Evolutionary conservation across 441 rosid species (phyloP).

Genomic region (Isatis lusitanica): DNA sequence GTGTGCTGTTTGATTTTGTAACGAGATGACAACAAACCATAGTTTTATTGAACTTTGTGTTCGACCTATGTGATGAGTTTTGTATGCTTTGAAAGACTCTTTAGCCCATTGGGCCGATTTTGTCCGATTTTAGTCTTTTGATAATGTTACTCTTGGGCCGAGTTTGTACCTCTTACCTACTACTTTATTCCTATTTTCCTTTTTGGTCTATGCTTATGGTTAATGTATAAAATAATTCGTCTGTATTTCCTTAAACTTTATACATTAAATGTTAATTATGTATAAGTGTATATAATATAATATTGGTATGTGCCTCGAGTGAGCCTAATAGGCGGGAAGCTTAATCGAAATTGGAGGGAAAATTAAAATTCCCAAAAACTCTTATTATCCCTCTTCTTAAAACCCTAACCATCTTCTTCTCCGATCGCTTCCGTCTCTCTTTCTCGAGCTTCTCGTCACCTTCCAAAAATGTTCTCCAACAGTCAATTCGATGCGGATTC

Average conservation of each 20-base stretch:
- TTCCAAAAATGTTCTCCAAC: constrained; percentile 32
- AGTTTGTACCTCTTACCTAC: neutral
- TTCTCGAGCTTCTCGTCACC: neutral
- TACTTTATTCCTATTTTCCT: neutral
- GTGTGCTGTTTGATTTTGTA: constrained; percentile 52
- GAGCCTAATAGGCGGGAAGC: constrained; percentile 27
- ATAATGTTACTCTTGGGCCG: neutral
- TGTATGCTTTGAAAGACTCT: neutral
- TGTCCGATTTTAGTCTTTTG: neutral
- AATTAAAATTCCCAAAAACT: neutral
- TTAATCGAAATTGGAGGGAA: constrained; percentile 28
- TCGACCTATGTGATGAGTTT: neutral
- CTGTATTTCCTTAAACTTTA: too few relatives aligned
- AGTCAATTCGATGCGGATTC: constrained; percentile 49
- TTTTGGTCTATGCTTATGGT: too few relatives aligned
- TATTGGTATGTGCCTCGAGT: too few relatives aligned
- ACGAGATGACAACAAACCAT: neutral
- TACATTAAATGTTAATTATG: too few relatives aligned
- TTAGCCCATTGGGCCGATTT: neutral
- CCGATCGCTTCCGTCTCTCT: neutral
- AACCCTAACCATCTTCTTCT: neutral
- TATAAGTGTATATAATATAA: too few relatives aligned
- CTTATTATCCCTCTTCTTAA: neutral
- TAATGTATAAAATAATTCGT: too few relatives aligned
- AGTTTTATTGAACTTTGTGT: neutral